Conservation (phyloP, 805 yeast genomes). For the Lachancea dasiensis region DNA sequence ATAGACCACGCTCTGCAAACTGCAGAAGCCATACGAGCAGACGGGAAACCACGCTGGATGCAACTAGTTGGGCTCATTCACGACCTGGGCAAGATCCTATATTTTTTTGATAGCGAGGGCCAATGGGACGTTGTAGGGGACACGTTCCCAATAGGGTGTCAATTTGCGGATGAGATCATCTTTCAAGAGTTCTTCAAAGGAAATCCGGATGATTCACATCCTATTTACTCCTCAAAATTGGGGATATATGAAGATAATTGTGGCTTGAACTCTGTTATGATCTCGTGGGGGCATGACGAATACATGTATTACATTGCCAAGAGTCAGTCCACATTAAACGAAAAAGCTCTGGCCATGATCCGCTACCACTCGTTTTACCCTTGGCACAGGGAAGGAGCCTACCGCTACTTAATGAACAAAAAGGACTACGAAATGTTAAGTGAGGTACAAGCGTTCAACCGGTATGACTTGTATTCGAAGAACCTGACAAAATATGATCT, state of each 20-base stretch:
- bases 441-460: slow-evolving; percentile 62
- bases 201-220: slow-evolving; percentile 58
- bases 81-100: slow-evolving; percentile 62
- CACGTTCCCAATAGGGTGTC: slow-evolving; percentile 71
- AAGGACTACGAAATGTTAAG: slow-evolving; percentile 54
- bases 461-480: slow-evolving; percentile 64
- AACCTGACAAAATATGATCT: slow-evolving; percentile 45
- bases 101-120: slow-evolving; percentile 65
- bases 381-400: slow-evolving; percentile 68
- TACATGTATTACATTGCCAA: slow-evolving; percentile 71
- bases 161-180: slow-evolving; percentile 52
- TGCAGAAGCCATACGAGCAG: slow-evolving; percentile 65
- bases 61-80: slow-evolving; percentile 68
- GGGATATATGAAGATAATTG: slow-evolving; percentile 61
- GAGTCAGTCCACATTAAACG: slow-evolving; percentile 55
- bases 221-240: slow-evolving; percentile 57
- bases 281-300: slow-evolving; percentile 78
- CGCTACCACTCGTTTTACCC: slow-evolving; percentile 73
- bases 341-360: slow-evolving; percentile 66
- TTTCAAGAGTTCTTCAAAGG: slow-evolving; percentile 52
- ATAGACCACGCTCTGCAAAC: slow-evolving; percentile 73
- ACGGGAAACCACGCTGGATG: slow-evolving; percentile 69
- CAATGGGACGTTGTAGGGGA: slow-evolving; percentile 83
- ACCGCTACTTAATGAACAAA: slow-evolving; percentile 56
- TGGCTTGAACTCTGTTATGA: slow-evolving; percentile 63